Base-by-base conservation (phyloP, 2,329 filamentous ascomycete genomes). In the Cordyceps pruinosa region DNA sequence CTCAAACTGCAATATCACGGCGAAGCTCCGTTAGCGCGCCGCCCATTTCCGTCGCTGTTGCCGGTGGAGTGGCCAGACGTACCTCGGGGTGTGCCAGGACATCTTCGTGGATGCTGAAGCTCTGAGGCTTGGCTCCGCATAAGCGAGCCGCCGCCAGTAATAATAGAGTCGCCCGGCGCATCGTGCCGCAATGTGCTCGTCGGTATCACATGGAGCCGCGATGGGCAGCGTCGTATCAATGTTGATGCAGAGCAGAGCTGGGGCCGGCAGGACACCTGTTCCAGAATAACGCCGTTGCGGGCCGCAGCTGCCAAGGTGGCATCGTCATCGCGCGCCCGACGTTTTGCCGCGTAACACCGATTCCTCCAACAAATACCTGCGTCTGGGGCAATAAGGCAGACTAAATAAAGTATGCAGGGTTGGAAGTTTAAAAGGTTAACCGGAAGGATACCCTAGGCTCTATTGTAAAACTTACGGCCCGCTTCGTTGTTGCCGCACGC, bases 61-160 rank as follows among this genome's bases (percentile, higher is more conserved):
- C 25, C 25, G 10, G n/a, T 10, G 13, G 10, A 17, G 30, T 35
- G 15, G 13, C 47, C 23, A 21, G 17, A 32, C 77, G 61, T 77
- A 93, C 89, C 80, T 94, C 90, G 12, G 92, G 92, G 72, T 88
- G 90, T 19, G 90, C 90, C 57, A 96, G 80, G 52, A 96, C 72
- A 69, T 97, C 92, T 68, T 96, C 90, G 66, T 94, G 86, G 57
- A 96, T 88, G 73, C 87, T 96, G 75, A 96, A 96, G 56, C 77
- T 74, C 8, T 74, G 75, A 46, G 79, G 77, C 46, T 77, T 75
- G 63, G 79, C 81, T 61, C 64, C 66, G 63, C 71, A 73, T 30
- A 81, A 72, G 69, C 73, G 77, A 62, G 75, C 63, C 49, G 67
- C 66, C 45, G 73, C 74, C 58, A 82, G 66, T 47, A 82, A 64